These are phyloP conservation scores for Sphagnum contortum DNA, from an alignment of 225 moss, liverwort and hornwort genomes.

Conservation along the genomic window DNA sequence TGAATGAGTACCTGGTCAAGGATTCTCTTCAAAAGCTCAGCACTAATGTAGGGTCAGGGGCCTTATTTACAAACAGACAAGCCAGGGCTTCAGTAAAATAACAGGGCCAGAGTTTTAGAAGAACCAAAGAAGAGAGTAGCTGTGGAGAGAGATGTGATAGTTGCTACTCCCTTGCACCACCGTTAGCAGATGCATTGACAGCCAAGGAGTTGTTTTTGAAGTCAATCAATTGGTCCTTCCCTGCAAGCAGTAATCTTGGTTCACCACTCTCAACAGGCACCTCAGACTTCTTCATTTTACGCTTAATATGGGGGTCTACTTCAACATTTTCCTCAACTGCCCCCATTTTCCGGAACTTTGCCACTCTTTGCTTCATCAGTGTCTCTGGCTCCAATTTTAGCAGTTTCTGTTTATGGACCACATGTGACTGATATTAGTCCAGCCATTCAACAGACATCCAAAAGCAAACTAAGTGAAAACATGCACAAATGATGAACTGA, in stretches of 20 bases:
- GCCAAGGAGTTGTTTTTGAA: constrained; percentile 1
- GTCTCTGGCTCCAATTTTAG: constrained; percentile 58
- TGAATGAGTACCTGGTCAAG: too few species aligned
- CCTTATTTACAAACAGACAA: too few species aligned
- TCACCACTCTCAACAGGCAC: constrained; percentile 45
- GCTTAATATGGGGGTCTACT: constrained; percentile 80
- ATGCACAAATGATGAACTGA: too few species aligned
- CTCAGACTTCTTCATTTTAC: constrained; percentile 94
- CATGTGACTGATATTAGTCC: background rate
- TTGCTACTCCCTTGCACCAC: too few species aligned
- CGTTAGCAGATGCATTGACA: constrained; percentile 19
- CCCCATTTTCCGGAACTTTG: constrained; percentile 90
- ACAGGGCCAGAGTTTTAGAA: too few species aligned
- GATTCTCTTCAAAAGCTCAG: too few species aligned
- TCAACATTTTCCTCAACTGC: constrained; percentile 69
- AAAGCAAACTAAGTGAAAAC: too few species aligned
- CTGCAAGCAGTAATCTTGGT: constrained; percentile 46
- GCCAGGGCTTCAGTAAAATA: too few species aligned
- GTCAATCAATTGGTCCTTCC: constrained; percentile 14
- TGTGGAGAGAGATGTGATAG: too few species aligned
- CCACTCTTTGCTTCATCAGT: constrained; percentile 62
- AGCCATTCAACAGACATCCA: too few species aligned
- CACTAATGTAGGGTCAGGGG: too few species aligned
- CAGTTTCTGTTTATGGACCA: constrained; percentile 39
- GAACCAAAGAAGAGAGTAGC: too few species aligned